Evolutionary conservation across 768 basidiomycete species (phyloP), one percentile per base, ranked within the genome.

Genomic region (Psilocybe subaeruginosa): DNA sequence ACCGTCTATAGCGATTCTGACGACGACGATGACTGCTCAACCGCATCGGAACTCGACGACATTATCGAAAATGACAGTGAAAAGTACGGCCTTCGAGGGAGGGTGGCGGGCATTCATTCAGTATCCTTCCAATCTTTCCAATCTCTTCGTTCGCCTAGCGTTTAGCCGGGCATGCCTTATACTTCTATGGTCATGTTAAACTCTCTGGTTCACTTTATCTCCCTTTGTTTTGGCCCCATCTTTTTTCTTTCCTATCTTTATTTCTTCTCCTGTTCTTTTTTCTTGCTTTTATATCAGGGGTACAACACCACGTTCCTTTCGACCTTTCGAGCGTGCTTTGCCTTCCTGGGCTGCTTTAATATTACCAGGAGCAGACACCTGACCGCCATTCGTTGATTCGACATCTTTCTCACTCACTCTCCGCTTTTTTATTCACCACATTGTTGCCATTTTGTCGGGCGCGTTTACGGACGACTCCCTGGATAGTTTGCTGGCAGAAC

Each of bases 11-110:
- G 68, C 50, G 73, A 73, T 57, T 73, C 66, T 56, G 77, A 77
- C 33, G 74, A 77, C 56, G 76, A 76, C 41, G 68, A 69, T 45
- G 73, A 74, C 41, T 73, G 70, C 58, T 70, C 74, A 51, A 75
- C 76, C 6, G 74, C 74, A 45, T 77, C 78, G 4, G 77, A 80
- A 63, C 73, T 72, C 37, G 78, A 77, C 54, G 77, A 79, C 54
- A 74, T 59, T 53, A 64, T 68, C 54, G 71, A 70, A 50, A 68
- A 64, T 54, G 76, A 80, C 56, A 70, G 71, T 50, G 78, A 79
- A 64, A 80, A 79, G 47, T 71, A 76, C 5, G 72, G 69, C 50
- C 63, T 68, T 55, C 78, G 81, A 56, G 79, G 80, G 17, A 75
- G 83, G 62, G 72, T 77, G 19, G 73, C 74, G 53, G 75, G 71